Conservation (phyloP, 345 rosid genomes). For the Pseudoturritis turrita region DNA sequence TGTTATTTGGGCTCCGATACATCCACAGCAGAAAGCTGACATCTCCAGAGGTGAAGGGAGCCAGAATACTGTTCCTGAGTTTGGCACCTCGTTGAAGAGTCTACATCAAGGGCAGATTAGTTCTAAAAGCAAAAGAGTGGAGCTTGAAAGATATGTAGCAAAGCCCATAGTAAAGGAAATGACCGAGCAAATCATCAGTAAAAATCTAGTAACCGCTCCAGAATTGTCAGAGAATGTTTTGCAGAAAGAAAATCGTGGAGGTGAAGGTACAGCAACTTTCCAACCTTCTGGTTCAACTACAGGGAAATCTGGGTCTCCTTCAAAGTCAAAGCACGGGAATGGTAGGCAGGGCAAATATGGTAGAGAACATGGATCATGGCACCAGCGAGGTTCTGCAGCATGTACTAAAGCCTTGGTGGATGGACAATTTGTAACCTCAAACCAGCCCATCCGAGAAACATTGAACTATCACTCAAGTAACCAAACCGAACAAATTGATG, state of each 20-base stretch:
- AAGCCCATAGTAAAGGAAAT: constrained; percentile 89
- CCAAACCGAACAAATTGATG: constrained; percentile 37
- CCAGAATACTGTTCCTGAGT: constrained; percentile 41
- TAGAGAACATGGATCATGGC: constrained; percentile 67
- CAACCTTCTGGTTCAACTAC: constrained; percentile 32
- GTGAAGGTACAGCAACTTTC: constrained; percentile 31
- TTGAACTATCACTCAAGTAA: constrained; percentile 38
- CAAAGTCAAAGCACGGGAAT: constrained; percentile 51
- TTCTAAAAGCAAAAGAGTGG: constrained; percentile 75
- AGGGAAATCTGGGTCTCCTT: constrained; percentile 36
- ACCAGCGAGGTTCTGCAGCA: constrained; percentile 52
- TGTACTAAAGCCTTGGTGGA: constrained; percentile 37
- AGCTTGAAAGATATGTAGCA: constrained; percentile 82
- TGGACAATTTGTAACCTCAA: constrained; percentile 30
- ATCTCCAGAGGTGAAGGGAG: constrained; percentile 38
- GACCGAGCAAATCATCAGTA: constrained; percentile 59
- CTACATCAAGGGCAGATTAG: constrained; percentile 52
- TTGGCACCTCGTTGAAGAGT: constrained; percentile 39
- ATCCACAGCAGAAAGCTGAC: constrained; percentile 58
- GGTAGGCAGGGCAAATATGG: constrained; percentile 54
- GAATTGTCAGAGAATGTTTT: constrained; percentile 2
- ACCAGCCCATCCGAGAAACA: constrained; percentile 38
- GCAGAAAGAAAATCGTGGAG: constrained; percentile 33
- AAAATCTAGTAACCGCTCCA: constrained; percentile 34
- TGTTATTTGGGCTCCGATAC: constrained; percentile 88